Evolutionary conservation across 805 yeast genomes (phyloP), one percentile per base, ranked within the genome.

Genomic region (Blastobotrys americana): DNA sequence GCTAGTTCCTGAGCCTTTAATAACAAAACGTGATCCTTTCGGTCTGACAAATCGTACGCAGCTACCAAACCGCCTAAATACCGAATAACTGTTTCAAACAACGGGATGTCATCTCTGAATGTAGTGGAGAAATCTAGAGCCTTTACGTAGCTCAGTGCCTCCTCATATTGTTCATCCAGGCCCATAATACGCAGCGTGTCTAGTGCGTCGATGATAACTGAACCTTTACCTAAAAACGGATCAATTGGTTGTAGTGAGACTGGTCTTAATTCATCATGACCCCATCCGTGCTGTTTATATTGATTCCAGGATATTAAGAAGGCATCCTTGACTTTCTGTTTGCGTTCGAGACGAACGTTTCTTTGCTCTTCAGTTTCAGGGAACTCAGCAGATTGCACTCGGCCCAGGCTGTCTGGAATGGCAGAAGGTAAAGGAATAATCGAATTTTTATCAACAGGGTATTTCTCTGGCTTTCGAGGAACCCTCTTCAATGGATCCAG

Each of bases 51-150:
- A 37, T 78, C 80, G 49, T 72, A 76, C 0, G 75, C 78, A 2
- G 77, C 61, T 6, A 77, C 43, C 5, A 77, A 56, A 0, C 82
- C 80, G 4, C 80, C 82, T 9, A 77, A 60, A 35, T 69, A 67
- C 37, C 80, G 62, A 37, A 76, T 74, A 0, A 70, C 67, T 22
- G 77, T 73, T 49, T 78, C 80, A 52, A 76, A 69, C 3, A 73
- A 46, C 2, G 77, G 77, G 13, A 75, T 65, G 8, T 65, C 57
- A n/a, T 57, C 55, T 38, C 76, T 62, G 15, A 63, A 67, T 1
- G 69, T 51, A 33, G 60, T 60, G 3, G 60, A 57, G 52, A 75
- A 73, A 44, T 72, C 68, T 8, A 73, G 59, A 1, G 50, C 48
- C 4, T 59, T 48, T 5, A 77, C 56, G 45, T 58, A 63, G 0